Conservation (phyloP, 257 asterid species). For the Ilex aquifolium region DNA sequence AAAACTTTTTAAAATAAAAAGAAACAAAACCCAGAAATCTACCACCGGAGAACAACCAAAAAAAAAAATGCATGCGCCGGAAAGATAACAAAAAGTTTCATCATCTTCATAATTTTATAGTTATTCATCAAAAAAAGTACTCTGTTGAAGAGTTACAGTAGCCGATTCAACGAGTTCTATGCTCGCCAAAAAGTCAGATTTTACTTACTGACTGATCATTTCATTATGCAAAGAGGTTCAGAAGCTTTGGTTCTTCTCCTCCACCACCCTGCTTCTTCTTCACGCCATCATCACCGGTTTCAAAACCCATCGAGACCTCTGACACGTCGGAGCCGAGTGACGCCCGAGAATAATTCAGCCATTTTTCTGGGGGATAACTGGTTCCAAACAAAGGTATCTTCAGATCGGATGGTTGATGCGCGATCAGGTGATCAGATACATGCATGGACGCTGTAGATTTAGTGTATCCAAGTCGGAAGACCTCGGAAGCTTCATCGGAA, state of each 20-base stretch:
- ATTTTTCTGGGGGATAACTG: neutral
- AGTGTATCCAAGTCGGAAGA: slow-evolving; percentile 9
- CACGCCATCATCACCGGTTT: slow-evolving; percentile 22
- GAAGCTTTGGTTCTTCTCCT: slow-evolving; percentile 69
- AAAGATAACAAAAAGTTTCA: too few species aligned
- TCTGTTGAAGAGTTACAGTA: too few species aligned
- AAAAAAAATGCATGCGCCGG: too few species aligned
- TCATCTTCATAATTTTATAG: too few species aligned
- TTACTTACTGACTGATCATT: neutral
- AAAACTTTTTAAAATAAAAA: too few species aligned
- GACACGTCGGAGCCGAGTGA: slow-evolving; percentile 44
- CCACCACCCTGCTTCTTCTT: slow-evolving; percentile 25
- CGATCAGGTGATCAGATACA: slow-evolving; percentile 15
- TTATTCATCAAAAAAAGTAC: too few species aligned
- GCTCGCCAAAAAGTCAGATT: too few species aligned
- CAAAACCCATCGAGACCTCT: slow-evolving; percentile 43
- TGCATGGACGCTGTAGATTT: slow-evolving; percentile 20
- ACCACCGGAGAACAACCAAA: too few species aligned
- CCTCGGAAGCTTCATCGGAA: slow-evolving; percentile 14
- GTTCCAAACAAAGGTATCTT: slow-evolving; percentile 1
- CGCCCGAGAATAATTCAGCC: slow-evolving; percentile 24
- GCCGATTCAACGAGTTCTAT: too few species aligned
- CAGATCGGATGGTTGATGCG: slow-evolving; percentile 7
- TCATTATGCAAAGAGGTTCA: slow-evolving; percentile 60
- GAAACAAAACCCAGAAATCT: too few species aligned